Evolutionary conservation across 2,329 filamentous ascomycete genomes (phyloP).

Genomic region (Aspergillus sp.): DNA sequence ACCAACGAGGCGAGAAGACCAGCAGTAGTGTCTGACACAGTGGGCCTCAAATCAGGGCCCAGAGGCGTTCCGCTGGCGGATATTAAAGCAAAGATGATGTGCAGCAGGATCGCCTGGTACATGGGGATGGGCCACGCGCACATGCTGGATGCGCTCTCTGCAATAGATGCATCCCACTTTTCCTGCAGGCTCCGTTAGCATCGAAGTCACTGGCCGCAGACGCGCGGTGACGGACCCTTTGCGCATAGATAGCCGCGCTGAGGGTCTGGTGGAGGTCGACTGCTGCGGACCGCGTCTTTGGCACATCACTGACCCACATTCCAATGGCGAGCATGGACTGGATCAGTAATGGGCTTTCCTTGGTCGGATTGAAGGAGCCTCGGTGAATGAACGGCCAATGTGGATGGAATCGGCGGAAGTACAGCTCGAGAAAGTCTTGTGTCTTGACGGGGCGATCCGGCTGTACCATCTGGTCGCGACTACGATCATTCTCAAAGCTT

Average conservation of each 20-base stretch:
- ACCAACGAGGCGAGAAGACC: slow-evolving; percentile 23
- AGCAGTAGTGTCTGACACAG: slow-evolving; percentile 5
- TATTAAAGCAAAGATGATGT: slow-evolving; percentile 27
- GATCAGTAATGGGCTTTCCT: slow-evolving; percentile 26
- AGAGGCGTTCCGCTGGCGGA: slow-evolving; percentile 1
- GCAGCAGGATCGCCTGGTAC: slow-evolving; percentile 32
- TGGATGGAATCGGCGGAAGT: not conserved
- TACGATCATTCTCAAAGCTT: too few relatives aligned
- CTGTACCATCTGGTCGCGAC: too few relatives aligned
- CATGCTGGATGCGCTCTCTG: slow-evolving; percentile 6
- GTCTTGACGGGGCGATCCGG: too few relatives aligned
- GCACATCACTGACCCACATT: slow-evolving; percentile 22
- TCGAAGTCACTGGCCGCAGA: not conserved
- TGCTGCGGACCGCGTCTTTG: slow-evolving; percentile 18
- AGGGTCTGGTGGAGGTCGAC: slow-evolving; percentile 24
- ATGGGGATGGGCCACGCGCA: slow-evolving; percentile 30
- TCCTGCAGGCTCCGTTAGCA: slow-evolving; percentile 13
- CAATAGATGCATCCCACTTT: slow-evolving; percentile 22
- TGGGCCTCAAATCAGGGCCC: slow-evolving; percentile 14
- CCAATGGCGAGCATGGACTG: slow-evolving; percentile 29
- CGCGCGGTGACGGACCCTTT: slow-evolving; percentile 18
- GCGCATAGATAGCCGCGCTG: slow-evolving; percentile 21
- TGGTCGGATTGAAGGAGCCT: slow-evolving; percentile 17
- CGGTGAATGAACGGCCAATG: slow-evolving; percentile 30
- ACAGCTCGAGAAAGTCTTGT: too few relatives aligned